A percentile compares a stretch with the other conserved stretches of the same genome.
These are phyloP conservation scores for Fomitopsis pinicola DNA, from an alignment of 1,284 basidiomycete species.

Conservation along the genomic window DNA sequence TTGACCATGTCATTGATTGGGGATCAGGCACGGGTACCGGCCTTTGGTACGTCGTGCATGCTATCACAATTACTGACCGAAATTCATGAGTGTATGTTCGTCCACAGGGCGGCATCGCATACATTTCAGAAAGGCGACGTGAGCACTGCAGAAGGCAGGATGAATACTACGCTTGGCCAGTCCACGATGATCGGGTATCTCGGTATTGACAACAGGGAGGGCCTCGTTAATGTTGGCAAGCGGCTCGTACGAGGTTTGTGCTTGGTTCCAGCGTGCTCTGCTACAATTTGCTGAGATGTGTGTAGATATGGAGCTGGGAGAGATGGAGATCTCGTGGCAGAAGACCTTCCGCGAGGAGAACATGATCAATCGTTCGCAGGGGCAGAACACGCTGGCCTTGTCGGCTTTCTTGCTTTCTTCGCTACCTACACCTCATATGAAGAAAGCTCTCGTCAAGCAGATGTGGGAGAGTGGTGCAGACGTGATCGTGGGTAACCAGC, in stretches of 20 bases:
- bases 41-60: slow-evolving; percentile 50
- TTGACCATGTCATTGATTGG: slow-evolving; percentile 69
- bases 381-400: slow-evolving; percentile 63
- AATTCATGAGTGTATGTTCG: background rate
- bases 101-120: slow-evolving; percentile 54
- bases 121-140: slow-evolving; percentile 45
- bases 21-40: slow-evolving; percentile 71
- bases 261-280: background rate
- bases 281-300: background rate
- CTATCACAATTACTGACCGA: background rate
- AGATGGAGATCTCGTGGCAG: slow-evolving; percentile 47
- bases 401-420: slow-evolving; percentile 85
- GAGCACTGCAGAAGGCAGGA: background rate
- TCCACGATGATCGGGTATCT: slow-evolving; percentile 57
- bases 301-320: slow-evolving; percentile 44
- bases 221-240: slow-evolving; percentile 61
- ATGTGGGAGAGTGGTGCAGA: slow-evolving; percentile 91
- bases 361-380: slow-evolving; percentile 31
- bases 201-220: slow-evolving; percentile 70
- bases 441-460: slow-evolving; percentile 70
- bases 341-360: slow-evolving; percentile 50
- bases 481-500: slow-evolving; percentile 51
- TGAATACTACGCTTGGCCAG: slow-evolving; percentile 36
- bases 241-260: slow-evolving; percentile 52
- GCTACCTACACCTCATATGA: slow-evolving; percentile 55